Evolutionary conservation across 495 filamentous ascomycete genomes (phyloP).

Genomic region (Podospora didyma): DNA sequence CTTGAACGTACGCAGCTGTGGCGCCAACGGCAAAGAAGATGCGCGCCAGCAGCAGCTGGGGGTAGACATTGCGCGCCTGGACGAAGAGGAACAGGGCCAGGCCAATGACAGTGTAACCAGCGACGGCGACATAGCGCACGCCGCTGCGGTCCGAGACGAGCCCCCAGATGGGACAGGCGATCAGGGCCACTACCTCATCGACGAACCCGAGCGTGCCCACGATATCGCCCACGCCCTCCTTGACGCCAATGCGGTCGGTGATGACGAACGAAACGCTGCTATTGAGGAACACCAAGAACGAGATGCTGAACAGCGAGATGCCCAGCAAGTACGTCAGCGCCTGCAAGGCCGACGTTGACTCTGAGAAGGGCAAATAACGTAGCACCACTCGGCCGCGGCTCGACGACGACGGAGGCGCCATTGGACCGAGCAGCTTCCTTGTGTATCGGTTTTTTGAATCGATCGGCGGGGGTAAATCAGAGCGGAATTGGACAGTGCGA

Average conservation of each 20-base stretch:
- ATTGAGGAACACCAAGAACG: conserved; percentile 97
- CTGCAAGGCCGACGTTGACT: conserved; percentile 63
- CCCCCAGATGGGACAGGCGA: conserved; percentile 91
- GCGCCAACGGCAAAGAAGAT: conserved; percentile 87
- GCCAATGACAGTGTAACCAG: conserved; percentile 78
- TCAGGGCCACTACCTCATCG: conserved; percentile 86
- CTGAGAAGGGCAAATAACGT: conserved; percentile 51
- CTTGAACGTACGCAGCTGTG: conserved; percentile 69
- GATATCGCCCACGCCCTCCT: conserved; percentile 74
- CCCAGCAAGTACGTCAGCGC: conserved; percentile 80
- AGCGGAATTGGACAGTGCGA: too few relatives aligned
- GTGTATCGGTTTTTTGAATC: neutral
- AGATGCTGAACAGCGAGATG: conserved; percentile 92
- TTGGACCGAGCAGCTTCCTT: neutral
- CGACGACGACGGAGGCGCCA: conserved; percentile 21
- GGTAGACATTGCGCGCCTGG: conserved; percentile 82
- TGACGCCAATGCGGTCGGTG: conserved; percentile 78
- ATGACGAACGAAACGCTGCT: conserved; percentile 90
- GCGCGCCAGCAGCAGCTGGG: conserved; percentile 79
- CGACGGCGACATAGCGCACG: conserved; percentile 72
- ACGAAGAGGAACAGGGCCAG: conserved; percentile 75
- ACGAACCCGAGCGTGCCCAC: conserved; percentile 94
- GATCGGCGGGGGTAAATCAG: neutral
- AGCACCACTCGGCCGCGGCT: conserved; percentile 15
- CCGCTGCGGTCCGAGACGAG: conserved; percentile 85